phyloP scores from a whole-genome alignment of 768 basidiomycete species.

The Myochromella boudieri region DNA sequence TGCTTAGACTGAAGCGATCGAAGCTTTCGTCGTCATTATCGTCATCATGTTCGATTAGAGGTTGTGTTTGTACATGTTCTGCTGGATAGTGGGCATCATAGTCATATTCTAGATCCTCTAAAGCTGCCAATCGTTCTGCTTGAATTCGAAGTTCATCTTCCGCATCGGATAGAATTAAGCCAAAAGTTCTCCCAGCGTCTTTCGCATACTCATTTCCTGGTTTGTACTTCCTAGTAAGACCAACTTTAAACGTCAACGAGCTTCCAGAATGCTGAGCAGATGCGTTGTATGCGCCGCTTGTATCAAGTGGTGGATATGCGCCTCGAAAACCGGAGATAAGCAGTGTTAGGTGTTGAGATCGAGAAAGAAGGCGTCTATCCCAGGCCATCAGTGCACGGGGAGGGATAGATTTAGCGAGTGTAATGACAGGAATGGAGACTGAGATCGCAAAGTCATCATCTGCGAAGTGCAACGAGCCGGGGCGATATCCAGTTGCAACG shows the following conservation, averaged over 20 bases:
- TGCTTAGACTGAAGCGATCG: slow-evolving; percentile 63
- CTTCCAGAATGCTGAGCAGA: slow-evolving; percentile 33
- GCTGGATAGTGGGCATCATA: slow-evolving; percentile 19
- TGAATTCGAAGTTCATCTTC: slow-evolving; percentile 37
- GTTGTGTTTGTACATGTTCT: slow-evolving; percentile 8
- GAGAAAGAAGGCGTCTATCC: slow-evolving; percentile 63
- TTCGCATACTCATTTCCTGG: slow-evolving; percentile 49
- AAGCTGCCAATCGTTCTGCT: slow-evolving; percentile 29
- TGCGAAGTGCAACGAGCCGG: slow-evolving; percentile 54
- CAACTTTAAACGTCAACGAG: slow-evolving; percentile 56
- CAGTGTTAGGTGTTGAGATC: slow-evolving; percentile 59
- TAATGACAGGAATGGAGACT: slow-evolving; percentile 55
- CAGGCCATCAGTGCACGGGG: slow-evolving; percentile 72
- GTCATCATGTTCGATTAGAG: slow-evolving; percentile 28
- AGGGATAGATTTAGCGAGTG: slow-evolving; percentile 50
- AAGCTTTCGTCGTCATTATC: slow-evolving; percentile 41
- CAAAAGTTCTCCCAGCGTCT: slow-evolving; percentile 50
- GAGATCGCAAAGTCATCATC: slow-evolving; percentile 54
- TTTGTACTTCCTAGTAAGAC: slow-evolving; percentile 60
- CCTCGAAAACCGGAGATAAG: slow-evolving; percentile 58
- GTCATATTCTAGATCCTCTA: slow-evolving; percentile 26
- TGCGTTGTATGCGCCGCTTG: slow-evolving; percentile 39
- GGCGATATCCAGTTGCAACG: slow-evolving; percentile 56
- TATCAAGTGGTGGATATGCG: slow-evolving; percentile 50
- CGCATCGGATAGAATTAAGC: slow-evolving; percentile 43